Conservation (phyloP, 2,329 filamentous ascomycete species). For the Fusarium proliferatum region DNA sequence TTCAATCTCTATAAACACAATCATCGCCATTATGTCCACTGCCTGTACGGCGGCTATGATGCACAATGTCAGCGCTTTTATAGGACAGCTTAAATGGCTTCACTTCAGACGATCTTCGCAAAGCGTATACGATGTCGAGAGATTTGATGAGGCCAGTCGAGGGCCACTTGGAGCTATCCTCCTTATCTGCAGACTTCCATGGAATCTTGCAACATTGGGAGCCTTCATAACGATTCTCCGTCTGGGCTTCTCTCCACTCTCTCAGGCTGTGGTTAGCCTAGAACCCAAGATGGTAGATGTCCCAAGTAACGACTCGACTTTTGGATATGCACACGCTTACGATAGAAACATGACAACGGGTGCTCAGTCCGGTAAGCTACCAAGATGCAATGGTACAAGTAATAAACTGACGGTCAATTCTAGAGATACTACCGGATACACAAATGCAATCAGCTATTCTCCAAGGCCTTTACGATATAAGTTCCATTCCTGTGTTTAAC, state of each 20-base stretch:
- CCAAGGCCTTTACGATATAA: neutral
- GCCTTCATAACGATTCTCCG: neutral
- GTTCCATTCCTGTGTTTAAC: neutral
- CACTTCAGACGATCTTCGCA: neutral
- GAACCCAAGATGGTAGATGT: neutral
- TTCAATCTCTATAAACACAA: neutral
- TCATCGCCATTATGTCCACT: neutral
- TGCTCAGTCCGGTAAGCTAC: neutral
- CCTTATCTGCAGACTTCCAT: neutral
- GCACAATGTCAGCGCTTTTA: neutral
- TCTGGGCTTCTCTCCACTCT: neutral
- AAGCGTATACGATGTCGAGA: neutral
- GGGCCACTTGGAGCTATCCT: neutral
- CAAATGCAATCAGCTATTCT: neutral
- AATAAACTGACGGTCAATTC: neutral
- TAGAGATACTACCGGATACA: neutral
- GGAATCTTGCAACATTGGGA: neutral
- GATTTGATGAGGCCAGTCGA: neutral
- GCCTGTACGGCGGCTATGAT: neutral
- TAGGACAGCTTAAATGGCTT: neutral
- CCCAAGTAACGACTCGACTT: neutral
- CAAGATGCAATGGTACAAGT: rapidly evolving
- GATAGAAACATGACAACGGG: neutral
- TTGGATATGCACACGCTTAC: neutral
- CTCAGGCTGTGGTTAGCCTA: neutral